Conservation (phyloP, 305 asterid species). For the Plantago coronopus region DNA sequence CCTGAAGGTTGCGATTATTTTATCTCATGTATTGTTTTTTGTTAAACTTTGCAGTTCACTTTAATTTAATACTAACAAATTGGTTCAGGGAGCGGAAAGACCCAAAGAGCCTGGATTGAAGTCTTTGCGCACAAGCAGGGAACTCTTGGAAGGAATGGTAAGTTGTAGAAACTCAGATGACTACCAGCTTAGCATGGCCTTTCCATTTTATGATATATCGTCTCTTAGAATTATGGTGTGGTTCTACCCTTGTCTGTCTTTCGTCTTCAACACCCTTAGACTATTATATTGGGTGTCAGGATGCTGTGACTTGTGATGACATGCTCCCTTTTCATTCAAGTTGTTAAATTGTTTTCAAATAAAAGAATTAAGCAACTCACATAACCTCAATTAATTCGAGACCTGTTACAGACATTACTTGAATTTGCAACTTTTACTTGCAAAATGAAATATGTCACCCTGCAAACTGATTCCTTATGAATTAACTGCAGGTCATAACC, state of each 20-base stretch:
- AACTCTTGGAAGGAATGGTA: conserved; percentile 89
- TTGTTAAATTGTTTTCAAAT: too few species aligned
- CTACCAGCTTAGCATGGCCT: too few species aligned
- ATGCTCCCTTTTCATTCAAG: too few species aligned
- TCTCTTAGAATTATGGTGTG: too few species aligned
- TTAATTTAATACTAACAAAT: conserved; percentile 12
- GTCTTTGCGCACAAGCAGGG: conserved; percentile 80
- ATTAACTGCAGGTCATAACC: conserved; percentile 78
- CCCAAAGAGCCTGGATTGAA: conserved; percentile 75
- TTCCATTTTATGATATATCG: too few species aligned
- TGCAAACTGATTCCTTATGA: conserved; percentile 18
- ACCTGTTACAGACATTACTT: background rate
- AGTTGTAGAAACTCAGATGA: conserved; percentile 18
- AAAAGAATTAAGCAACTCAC: too few species aligned
- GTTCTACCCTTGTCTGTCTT: too few species aligned
- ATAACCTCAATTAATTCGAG: background rate
- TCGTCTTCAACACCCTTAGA: too few species aligned
- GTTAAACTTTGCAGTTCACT: conserved; percentile 9
- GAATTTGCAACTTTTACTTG: background rate
- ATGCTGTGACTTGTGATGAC: too few species aligned
- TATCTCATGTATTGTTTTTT: conserved; percentile 4
- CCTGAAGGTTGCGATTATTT: conserved; percentile 44
- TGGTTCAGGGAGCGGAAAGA: conserved; percentile 75
- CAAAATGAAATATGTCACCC: background rate
- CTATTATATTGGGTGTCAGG: too few species aligned